phyloP scores from a whole-genome alignment of 129 eudicot genomes.

The Flaveria ramosissima region DNA sequence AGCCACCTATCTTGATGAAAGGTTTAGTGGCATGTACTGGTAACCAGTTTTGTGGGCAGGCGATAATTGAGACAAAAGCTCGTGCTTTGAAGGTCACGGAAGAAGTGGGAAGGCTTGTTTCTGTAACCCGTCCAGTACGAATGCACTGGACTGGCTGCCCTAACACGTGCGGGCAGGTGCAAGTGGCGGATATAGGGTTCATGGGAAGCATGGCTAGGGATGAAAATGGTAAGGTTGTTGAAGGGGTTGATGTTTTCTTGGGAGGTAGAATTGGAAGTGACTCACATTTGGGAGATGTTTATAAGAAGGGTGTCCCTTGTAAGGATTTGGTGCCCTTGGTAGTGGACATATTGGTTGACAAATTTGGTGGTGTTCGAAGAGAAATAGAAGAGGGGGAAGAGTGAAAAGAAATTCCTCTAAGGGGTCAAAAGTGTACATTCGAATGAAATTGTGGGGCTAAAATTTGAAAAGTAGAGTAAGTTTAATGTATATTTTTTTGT shows the following conservation, averaged over 20 bases:
- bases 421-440: slow-evolving; percentile 30
- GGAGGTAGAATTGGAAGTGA: slow-evolving; percentile 96
- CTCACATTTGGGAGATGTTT: slow-evolving; percentile 82
- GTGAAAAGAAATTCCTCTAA: slow-evolving; percentile 16
- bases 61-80: slow-evolving; percentile 90
- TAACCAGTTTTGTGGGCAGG: slow-evolving; percentile 94
- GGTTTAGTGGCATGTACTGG: slow-evolving; percentile 98
- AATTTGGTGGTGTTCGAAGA: slow-evolving; percentile 71
- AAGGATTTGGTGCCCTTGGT: slow-evolving; percentile 79
- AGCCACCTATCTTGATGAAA: slow-evolving; percentile 80
- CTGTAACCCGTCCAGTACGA: slow-evolving; percentile 61
- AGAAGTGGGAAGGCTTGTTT: slow-evolving; percentile 70
- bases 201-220: slow-evolving; percentile 95
- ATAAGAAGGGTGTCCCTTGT: slow-evolving; percentile 88
- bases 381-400: slow-evolving; percentile 80
- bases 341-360: slow-evolving; percentile 68
- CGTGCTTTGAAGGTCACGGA: slow-evolving; percentile 82
- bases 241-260: slow-evolving; percentile 88
- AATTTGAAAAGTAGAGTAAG: slow-evolving; percentile 23
- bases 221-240: slow-evolving; percentile 66
- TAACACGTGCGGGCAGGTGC: slow-evolving; percentile 89
- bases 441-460: slow-evolving; percentile 11
- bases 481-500: neutral
- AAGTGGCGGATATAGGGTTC: slow-evolving; percentile 96
- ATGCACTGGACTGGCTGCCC: slow-evolving; percentile 99